Base-by-base conservation (phyloP, 345 rosid species). In the Pistacia atlantica region DNA sequence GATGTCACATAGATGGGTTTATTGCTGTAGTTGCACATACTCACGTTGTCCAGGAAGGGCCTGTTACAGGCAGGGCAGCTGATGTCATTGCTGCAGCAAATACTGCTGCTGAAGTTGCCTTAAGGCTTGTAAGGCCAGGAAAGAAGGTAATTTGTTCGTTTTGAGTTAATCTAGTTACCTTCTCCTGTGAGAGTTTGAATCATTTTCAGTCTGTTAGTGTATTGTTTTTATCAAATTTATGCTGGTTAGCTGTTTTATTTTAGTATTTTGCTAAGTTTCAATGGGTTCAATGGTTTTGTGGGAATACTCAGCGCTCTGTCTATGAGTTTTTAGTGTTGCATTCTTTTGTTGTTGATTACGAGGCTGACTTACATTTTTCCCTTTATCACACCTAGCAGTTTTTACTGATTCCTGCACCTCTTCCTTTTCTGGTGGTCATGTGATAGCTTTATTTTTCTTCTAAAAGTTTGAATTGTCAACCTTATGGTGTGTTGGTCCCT, bases 1-100 rank as follows among this genome's bases (percentile, higher is more conserved):
- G 99, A 28, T 94, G 97, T 67, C 99, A 97, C 75, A 94, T 97
- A 63, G 97, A 94, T 84, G 99, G 99, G n/a, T 92, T 97, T 78
- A 94, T 97, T 83, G 98, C 98, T 28, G 89, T 93, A 20, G 97
- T 93, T 78, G 99, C 85, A 2, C 98, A 92, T 65, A 97, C 97
- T 0, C 95, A 91, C 89, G 95, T 87, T 78, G 78, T 94, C 73
- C 97, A 90, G 78, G 89, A 80, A 38, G 97, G 97, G 1, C 87
- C 93, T 1, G 70, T 94, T 42, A 89, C 59, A 8, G 97, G 97
- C 49, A 90, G 91, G 77, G 85, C 90, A 74, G 97, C 97, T 81
- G 97, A 97, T 86, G 97, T 91, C 75, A 85, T 97, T 80, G 91
- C 94, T 38, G 99, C 99, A 0, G 97, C 95, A 1, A 92, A 92